A percentile compares a stretch with the other conserved stretches of the same genome.
Evolutionary conservation across 2,329 filamentous ascomycete genomes (phyloP).

Genomic region (Ceratocystis huliohia): DNA sequence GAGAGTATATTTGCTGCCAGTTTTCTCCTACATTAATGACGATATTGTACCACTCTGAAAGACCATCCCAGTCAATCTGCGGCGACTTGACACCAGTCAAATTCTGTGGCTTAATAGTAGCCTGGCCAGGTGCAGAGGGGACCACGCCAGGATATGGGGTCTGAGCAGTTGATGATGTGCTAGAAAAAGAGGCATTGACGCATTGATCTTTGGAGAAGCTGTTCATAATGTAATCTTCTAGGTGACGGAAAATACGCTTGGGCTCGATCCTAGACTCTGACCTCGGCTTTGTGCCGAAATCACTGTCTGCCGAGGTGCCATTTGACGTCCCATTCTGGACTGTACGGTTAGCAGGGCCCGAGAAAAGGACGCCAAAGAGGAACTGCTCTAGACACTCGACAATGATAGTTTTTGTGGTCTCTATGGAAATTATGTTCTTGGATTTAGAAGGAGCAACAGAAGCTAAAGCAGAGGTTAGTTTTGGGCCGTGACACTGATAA

Average conservation of each 20-base stretch:
- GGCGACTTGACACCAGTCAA: conserved; percentile 46
- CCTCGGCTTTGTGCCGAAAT: not conserved
- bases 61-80: conserved; percentile 60
- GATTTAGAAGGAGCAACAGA: not conserved
- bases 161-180: not conserved
- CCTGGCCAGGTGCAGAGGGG: not conserved
- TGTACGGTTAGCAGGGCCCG: not conserved
- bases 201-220: conserved; percentile 58
- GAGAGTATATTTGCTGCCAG: conserved; percentile 47
- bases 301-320: not conserved
- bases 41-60: conserved; percentile 61
- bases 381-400: conserved; percentile 7
- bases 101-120: not conserved
- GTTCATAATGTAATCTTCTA: conserved; percentile 64
- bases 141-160: not conserved
- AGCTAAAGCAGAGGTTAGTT: not conserved
- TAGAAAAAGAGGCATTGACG: conserved; percentile 61
- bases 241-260: conserved; percentile 49
- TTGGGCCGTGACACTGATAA: not conserved
- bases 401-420: conserved; percentile 1
- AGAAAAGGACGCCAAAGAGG: conserved; percentile 1
- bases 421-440: not conserved
- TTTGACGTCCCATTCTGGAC: not conserved
- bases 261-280: conserved; percentile 22
- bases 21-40: conserved; percentile 53